Evolutionary conservation across 306 rosid species (phyloP).

Genomic region (Quercus berberidifolia): DNA sequence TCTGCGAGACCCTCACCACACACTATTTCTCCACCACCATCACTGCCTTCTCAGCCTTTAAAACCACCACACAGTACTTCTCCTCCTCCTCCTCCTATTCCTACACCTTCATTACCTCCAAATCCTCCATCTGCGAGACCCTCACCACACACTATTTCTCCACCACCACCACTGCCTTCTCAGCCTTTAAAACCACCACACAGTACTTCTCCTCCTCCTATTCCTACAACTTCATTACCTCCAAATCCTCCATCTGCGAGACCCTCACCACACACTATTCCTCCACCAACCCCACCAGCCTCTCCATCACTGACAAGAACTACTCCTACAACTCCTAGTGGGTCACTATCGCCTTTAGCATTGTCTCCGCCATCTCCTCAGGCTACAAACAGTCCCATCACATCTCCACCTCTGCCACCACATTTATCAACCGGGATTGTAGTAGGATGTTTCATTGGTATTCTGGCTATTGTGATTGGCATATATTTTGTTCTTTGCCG

Average conservation of each 20-base stretch:
- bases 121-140: constrained; percentile 3
- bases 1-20: constrained; percentile 5
- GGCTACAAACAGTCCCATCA: not conserved
- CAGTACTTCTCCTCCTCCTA: not conserved
- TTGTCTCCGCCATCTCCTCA: not conserved
- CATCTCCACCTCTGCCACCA: constrained; percentile 4
- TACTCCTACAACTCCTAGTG: not conserved
- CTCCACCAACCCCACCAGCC: not conserved
- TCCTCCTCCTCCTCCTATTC: not conserved
- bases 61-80: not conserved
- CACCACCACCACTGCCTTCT: not conserved
- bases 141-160: not conserved
- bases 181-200: constrained; percentile 1
- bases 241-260: constrained; percentile 1
- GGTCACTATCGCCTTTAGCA: not conserved
- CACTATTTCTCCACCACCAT: not conserved
- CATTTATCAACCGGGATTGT: constrained; percentile 19
- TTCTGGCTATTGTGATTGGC: constrained; percentile 19
- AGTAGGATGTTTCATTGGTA: constrained; percentile 26
- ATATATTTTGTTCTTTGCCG: constrained; percentile 15
- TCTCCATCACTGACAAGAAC: not conserved
- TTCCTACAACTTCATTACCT: not conserved
- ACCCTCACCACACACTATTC: not conserved
- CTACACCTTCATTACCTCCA: not conserved
- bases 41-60: constrained; percentile 1